These are phyloP conservation scores for Colletotrichum chlorophyti DNA, from an alignment of 2,329 filamentous ascomycete genomes.

Conservation along the genomic window DNA sequence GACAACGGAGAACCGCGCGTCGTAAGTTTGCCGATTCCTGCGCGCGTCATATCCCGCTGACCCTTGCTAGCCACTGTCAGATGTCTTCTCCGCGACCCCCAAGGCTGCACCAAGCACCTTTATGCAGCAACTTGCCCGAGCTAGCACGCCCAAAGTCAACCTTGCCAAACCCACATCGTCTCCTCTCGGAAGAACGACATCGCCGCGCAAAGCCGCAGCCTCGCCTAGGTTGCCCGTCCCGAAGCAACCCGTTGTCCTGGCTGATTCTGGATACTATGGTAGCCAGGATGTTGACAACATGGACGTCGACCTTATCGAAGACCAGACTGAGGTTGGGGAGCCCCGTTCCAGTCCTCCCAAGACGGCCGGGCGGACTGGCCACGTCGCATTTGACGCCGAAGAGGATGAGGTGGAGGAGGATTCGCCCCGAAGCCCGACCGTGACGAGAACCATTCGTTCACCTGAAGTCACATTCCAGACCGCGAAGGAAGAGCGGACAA, in stretches of 20 bases:
- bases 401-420: constrained; percentile 22
- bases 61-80: constrained; percentile 60
- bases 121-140: constrained; percentile 53
- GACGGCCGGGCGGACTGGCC: constrained; percentile 15
- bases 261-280: constrained; percentile 77
- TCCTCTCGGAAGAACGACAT: constrained; percentile 43
- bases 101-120: constrained; percentile 63
- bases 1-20: constrained; percentile 65
- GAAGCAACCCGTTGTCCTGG: constrained; percentile 43
- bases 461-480: constrained; percentile 49
- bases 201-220: constrained; percentile 40
- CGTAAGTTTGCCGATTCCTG: constrained; percentile 53
- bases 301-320: constrained; percentile 38
- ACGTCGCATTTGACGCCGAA: constrained; percentile 26
- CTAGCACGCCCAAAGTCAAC: constrained; percentile 64
- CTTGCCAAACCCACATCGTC: constrained; percentile 55
- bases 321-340: constrained; percentile 31
- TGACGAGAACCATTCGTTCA: constrained; percentile 33
- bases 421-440: constrained; percentile 30
- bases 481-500: constrained; percentile 52
- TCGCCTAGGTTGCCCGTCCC: constrained; percentile 40
- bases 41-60: constrained; percentile 34
- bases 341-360: constrained; percentile 21
- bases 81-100: constrained; percentile 63
- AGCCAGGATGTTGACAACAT: constrained; percentile 56